Base-by-base conservation (phyloP, 2,329 filamentous ascomycete species). In the Cladophialophora exuberans region DNA sequence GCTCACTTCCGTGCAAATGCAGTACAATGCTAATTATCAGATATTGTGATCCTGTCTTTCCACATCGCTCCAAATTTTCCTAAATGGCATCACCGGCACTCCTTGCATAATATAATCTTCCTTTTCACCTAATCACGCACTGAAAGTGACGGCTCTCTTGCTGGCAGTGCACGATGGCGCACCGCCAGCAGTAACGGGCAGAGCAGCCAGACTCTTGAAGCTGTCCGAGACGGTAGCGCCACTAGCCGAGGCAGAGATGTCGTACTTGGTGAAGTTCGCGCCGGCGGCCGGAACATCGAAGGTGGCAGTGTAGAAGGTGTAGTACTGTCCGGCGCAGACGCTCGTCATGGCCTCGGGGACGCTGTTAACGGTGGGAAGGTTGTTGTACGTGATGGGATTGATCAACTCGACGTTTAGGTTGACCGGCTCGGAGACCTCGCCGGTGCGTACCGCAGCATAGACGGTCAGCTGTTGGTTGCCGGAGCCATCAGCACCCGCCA, bases 191-290 rank as follows among this genome's bases (percentile, higher is more conserved):
- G 44, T 33, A 20, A 18, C 36, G 1, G 38, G 31, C 10, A 61
- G 33, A 13, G 22, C 31, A 13, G 2, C 43, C 4, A 56, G 42
- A 33, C 43, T 49, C n/a, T 59, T 61, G 52, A 61, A 61, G n/a
- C 31, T 43, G 46, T 61, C 59, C n/a, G 33, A 46, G 36, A 48
- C 22, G 15, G 39, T 46, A 3, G 30, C 30, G 2, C 47, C 53
- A 11, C 42, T 38, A 15, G 33, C 31, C 15, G 23, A 43, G 15
- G 50, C 33, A 25, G 25, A 41, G 28, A 61, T 41, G 26, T 61
- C 59, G 49, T 56, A 61, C 30, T 59, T 56, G 15, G 56, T 59
- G 20, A 30, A 47, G 31, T 61, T 52, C 15, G 48, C 56, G 20
- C 51, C 52, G 4, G 46, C 31, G 11, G 52, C 31, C 2, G 52